Percentiles rank a stretch among this genome's conserved stretches.
Evolutionary conservation across 345 rosid species (phyloP).

Genomic region (Fremontodendron californicum): DNA sequence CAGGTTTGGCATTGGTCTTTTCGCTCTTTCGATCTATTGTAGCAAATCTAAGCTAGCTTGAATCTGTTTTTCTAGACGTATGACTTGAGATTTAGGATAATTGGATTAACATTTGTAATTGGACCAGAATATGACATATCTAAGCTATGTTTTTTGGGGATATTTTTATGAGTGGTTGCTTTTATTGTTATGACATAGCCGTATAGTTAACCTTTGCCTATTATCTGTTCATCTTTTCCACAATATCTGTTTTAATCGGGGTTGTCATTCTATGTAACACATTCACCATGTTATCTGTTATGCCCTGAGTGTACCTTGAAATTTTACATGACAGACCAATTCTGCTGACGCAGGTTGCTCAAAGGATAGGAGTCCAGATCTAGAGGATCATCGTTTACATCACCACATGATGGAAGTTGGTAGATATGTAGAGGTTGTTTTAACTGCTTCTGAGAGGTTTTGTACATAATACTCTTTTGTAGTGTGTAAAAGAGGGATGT

Average conservation of each 20-base stretch:
- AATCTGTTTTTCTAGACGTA: not conserved
- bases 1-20: not conserved
- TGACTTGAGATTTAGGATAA: not conserved
- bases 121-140: not conserved
- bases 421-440: slow-evolving; percentile 19
- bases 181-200: not conserved
- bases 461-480: not conserved
- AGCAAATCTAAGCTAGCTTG: not conserved
- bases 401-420: not conserved
- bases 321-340: no score
- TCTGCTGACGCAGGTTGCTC: slow-evolving; percentile 56
- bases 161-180: not conserved
- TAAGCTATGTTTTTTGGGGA: not conserved
- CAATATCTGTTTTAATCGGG: not conserved
- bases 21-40: not conserved
- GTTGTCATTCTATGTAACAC: not conserved
- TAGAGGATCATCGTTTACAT: slow-evolving; percentile 7
- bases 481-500: not conserved
- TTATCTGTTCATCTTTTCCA: not conserved
- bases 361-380: slow-evolving; percentile 69
- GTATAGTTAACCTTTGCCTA: not conserved
- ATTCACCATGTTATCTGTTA: not conserved
- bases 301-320: not conserved
- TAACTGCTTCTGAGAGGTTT: not conserved
- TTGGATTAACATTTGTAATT: not conserved